Conservation (phyloP, 805 yeast species). For the Candida ovalis region DNA sequence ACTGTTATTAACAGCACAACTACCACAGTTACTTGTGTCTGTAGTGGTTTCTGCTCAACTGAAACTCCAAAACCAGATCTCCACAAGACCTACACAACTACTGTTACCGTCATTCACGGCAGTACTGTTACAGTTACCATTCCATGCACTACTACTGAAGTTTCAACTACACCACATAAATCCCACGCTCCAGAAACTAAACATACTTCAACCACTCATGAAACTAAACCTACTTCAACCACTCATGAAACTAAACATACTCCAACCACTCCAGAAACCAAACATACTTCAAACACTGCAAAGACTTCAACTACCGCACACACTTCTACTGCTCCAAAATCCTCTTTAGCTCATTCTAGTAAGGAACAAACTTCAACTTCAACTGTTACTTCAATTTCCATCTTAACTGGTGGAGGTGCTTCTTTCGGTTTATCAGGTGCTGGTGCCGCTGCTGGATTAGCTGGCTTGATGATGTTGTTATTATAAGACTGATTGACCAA, state of each 20-base stretch:
- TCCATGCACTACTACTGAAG: neutral
- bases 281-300: neutral
- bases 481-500: neutral
- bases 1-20: neutral
- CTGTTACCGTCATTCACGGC: neutral
- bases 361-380: neutral
- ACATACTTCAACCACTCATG: neutral
- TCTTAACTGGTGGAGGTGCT: neutral
- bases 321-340: neutral
- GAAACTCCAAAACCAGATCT: neutral
- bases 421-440: neutral
- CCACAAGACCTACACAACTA: neutral
- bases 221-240: neutral
- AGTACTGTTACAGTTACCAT: neutral
- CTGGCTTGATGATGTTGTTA: neutral
- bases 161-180: neutral
- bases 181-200: neutral
- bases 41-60: neutral
- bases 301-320: neutral
- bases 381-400: neutral
- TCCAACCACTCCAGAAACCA: neutral
- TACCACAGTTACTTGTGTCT: neutral
- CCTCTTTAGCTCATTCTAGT: too few relatives aligned
- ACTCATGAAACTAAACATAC: too few relatives aligned
- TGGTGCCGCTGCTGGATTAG: neutral